Conservation (phyloP, 2,329 filamentous ascomycete species). For the Arthrobotrys entomopaga region DNA sequence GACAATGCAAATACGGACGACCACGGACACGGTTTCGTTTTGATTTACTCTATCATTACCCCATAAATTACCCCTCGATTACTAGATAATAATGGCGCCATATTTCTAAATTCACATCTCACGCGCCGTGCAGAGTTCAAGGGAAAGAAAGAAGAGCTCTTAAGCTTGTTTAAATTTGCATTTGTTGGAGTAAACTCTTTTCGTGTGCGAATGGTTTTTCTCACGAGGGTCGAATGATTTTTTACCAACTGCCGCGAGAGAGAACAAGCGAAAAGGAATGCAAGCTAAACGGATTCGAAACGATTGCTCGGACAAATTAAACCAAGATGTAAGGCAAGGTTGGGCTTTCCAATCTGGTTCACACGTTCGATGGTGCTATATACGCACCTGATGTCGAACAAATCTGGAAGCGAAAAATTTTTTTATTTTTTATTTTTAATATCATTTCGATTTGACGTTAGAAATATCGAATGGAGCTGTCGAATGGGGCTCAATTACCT, state of each 20-base stretch:
- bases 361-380: conserved; percentile 20
- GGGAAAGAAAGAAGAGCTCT: background rate
- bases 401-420: conserved; percentile 48
- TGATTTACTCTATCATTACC: conserved; percentile 41
- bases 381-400: conserved; percentile 15
- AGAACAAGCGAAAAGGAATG: background rate
- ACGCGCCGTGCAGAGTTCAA: no score
- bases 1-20: background rate
- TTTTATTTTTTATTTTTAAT: background rate
- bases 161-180: no score
- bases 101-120: no score
- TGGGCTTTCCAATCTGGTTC: background rate
- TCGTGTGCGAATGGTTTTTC: background rate
- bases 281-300: conserved; percentile 2
- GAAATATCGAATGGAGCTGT: background rate
- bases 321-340: conserved; percentile 1
- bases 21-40: background rate
- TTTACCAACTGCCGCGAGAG: background rate
- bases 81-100: conserved; percentile 52
- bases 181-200: no score
- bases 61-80: conserved; percentile 54
- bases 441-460: no score
- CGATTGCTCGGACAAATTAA: background rate
- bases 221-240: conserved; percentile 14
- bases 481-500: conserved; percentile 44